phyloP scores from a whole-genome alignment of 2,329 filamentous ascomycete species.

The Calonectria honghensis region DNA sequence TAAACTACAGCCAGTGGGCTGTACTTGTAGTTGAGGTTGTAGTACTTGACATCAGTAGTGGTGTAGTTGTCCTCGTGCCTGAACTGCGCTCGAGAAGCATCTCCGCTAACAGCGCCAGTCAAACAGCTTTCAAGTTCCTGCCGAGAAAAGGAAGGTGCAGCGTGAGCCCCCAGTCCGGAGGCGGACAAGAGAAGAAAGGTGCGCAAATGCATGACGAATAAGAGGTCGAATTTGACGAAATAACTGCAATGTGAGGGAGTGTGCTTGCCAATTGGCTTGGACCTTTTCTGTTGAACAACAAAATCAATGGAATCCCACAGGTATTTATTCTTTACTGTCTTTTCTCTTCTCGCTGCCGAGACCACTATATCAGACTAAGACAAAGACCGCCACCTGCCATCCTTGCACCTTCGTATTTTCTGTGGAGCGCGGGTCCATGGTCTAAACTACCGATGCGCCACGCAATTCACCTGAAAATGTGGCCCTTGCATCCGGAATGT shows the following conservation, averaged over 20 bases:
- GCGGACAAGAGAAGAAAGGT: neutral
- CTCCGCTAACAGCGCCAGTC: neutral
- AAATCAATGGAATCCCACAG: neutral
- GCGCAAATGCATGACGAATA: neutral
- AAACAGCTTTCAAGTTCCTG: neutral
- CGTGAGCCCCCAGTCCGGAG: neutral
- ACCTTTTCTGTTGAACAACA: neutral
- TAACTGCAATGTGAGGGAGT: neutral
- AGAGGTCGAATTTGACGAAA: neutral
- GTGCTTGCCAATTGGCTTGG: neutral
- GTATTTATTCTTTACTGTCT: neutral
- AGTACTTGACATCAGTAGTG: neutral
- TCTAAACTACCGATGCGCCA: neutral
- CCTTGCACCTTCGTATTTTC: neutral
- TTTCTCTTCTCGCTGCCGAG: neutral
- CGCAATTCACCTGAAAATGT: neutral
- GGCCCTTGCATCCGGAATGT: neutral
- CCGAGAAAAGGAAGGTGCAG: neutral
- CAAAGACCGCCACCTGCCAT: neutral
- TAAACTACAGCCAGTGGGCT: neutral
- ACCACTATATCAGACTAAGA: neutral
- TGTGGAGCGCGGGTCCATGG: neutral
- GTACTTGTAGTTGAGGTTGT: slow-evolving; percentile 3
- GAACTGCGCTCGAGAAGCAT: neutral
- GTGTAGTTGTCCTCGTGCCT: neutral